These are phyloP conservation scores for Bolboschoenus planiculmis DNA, from an alignment of 176 grass and related monocot species.

Conservation along the genomic window DNA sequence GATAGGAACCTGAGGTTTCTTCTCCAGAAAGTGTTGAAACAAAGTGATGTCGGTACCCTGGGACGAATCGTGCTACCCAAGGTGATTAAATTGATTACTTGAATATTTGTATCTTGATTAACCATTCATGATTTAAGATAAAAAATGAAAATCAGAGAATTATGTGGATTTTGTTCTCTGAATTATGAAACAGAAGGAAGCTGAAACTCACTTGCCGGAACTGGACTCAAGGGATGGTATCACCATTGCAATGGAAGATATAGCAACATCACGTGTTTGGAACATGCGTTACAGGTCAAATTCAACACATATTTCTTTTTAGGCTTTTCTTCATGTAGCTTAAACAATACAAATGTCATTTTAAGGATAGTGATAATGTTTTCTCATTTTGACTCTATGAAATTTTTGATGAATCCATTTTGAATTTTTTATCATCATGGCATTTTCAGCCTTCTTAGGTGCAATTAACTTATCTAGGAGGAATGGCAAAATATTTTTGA, in stretches of 20 bases:
- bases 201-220: constrained; percentile 81
- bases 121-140: neutral
- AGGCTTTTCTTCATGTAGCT: neutral
- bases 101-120: neutral
- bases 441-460: neutral
- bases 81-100: constrained; percentile 41
- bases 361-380: neutral
- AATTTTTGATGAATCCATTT: neutral
- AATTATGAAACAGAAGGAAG: constrained; percentile 74
- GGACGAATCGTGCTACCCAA: constrained; percentile 96
- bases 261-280: constrained; percentile 67
- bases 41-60: constrained; percentile 84
- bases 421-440: neutral
- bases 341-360: neutral
- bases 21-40: constrained; percentile 95
- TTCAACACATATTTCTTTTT: neutral
- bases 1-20: constrained; percentile 84
- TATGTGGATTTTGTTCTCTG: constrained; percentile 6
- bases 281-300: constrained; percentile 89
- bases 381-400: neutral
- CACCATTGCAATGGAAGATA: constrained; percentile 86
- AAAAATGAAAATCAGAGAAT: neutral
- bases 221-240: constrained; percentile 74
- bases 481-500: neutral
- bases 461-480: neutral